Evolutionary conservation across 257 asterid species (phyloP), one percentile per base, ranked within the genome.

Genomic region (Leonotis leonurus): DNA sequence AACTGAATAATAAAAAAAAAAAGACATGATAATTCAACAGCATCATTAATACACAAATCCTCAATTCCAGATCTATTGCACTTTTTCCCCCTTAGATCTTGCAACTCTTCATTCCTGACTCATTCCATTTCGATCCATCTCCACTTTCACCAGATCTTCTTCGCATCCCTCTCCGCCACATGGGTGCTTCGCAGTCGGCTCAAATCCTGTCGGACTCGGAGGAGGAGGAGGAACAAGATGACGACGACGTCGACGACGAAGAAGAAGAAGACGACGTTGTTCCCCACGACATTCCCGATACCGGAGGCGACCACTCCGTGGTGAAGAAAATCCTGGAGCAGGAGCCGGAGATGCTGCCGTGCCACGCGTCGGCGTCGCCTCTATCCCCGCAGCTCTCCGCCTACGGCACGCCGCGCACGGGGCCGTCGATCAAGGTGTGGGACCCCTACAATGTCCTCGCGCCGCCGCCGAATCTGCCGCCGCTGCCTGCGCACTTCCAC

Each of bases 291-390:
- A 54, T 56, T 18, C 73, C 68, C 43, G 60, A 77, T 49, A 24
- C 56, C 61, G 56, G 66, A 35, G 70, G 36, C 26, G 85, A 65
- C 26, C 89, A 62, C 22, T 20, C 75, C 56, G 56, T 81, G 6
- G 83, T 78, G 0, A 92, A 89, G 81, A 92, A 87, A 61, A 83
- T 89, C 50, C 87, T 92, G 4, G 77, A 86, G 65, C 99, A 92
- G 67, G 99, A 92, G 69, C 99, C 99, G 4, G 99, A 92, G 68
- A 92, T 87, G 83, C 83, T 87, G 56, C 96, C 97, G n/a, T 93
- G 88, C 79, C 96, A 92, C 82, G 85, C 95, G 54, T 89, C 99
- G 33, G 99, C 97, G 5, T 92, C 99, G 7, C 99, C 99, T 7
- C 89, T 92, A 0, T 89, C 96, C 49, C 97, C 99, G 29, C 99